Evolutionary conservation across 1,284 basidiomycete species (phyloP).

Genomic region (Ganoderma lingzhi): DNA sequence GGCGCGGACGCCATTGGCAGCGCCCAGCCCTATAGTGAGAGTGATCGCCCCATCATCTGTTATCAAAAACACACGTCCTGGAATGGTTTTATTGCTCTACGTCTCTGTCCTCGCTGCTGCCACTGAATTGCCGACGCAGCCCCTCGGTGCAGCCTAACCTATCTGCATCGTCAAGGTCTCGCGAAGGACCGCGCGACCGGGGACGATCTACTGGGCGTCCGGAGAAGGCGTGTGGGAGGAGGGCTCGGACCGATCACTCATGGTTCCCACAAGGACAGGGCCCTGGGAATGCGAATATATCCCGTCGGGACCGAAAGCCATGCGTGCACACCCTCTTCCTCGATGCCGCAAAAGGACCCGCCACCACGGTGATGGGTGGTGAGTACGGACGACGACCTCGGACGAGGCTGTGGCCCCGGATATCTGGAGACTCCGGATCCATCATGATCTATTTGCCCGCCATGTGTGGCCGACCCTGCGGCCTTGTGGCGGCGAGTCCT

Average conservation of each 20-base stretch:
- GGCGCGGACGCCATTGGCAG: conserved; percentile 12
- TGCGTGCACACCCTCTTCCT: neutral
- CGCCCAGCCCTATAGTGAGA: neutral
- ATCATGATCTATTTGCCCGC: neutral
- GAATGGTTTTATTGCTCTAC: conserved; percentile 24
- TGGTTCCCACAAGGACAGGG: conserved; percentile 22
- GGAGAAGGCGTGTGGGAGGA: conserved; percentile 3
- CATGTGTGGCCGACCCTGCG: neutral
- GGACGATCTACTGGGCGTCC: conserved; percentile 3
- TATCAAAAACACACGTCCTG: conserved; percentile 15
- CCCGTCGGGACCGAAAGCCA: conserved; percentile 5
- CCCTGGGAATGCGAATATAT: conserved; percentile 17
- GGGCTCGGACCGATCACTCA: conserved; percentile 17
- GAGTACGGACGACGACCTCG: conserved; percentile 3
- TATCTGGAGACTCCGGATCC: neutral
- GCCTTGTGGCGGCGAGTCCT: neutral
- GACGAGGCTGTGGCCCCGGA: neutral
- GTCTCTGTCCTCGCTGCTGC: conserved; percentile 10
- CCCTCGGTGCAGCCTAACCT: conserved; percentile 10
- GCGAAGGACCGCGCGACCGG: neutral
- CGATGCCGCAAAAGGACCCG: conserved; percentile 9
- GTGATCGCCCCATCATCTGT: conserved; percentile 22
- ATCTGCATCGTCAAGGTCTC: neutral
- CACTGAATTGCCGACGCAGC: conserved; percentile 25
- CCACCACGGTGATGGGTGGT: neutral